A percentile compares a stretch with the other conserved stretches of the same genome.
Conservation (phyloP, 768 basidiomycete genomes). For the Mycena venus region DNA sequence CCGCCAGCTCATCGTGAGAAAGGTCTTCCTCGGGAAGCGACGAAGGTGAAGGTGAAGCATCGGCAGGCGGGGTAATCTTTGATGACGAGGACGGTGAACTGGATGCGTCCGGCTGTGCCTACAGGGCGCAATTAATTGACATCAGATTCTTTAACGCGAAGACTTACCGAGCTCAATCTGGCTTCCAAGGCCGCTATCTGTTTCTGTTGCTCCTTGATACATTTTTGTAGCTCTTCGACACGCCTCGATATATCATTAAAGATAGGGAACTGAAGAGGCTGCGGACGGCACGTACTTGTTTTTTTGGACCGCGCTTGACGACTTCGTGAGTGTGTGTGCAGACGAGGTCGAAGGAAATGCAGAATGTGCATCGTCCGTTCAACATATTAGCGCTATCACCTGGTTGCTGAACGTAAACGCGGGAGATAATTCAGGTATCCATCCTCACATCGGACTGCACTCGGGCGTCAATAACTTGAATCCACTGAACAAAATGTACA, state of each 20-base stretch:
- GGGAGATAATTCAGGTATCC: neutral
- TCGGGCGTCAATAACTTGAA: neutral
- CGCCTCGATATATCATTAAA: slow-evolving; percentile 40
- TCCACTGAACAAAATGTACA: too few species aligned
- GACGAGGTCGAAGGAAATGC: slow-evolving; percentile 58
- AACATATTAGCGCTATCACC: slow-evolving; percentile 75
- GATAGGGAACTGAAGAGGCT: neutral
- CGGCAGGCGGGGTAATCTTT: slow-evolving; percentile 15
- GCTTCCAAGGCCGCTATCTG: slow-evolving; percentile 59
- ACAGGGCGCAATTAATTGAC: neutral
- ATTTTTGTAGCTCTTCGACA: slow-evolving; percentile 59
- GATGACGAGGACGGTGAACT: slow-evolving; percentile 3
- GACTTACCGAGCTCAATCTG: slow-evolving; percentile 51
- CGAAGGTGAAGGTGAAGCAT: slow-evolving; percentile 12
- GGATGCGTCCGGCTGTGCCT: slow-evolving; percentile 10
- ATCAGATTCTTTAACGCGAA: neutral
- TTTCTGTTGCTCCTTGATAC: too few species aligned
- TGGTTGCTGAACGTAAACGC: slow-evolving; percentile 30
- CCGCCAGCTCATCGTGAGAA: slow-evolving; percentile 48
- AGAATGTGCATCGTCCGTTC: slow-evolving; percentile 69
- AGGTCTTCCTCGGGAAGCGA: slow-evolving; percentile 44
- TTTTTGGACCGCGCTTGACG: slow-evolving; percentile 47
- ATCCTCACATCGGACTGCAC: slow-evolving; percentile 56
- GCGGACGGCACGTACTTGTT: slow-evolving; percentile 44
- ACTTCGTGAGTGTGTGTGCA: slow-evolving; percentile 70